These are phyloP conservation scores for Diversispora eburnea DNA, from an alignment of 192 early-diverging fungal genomes.

Conservation along the genomic window DNA sequence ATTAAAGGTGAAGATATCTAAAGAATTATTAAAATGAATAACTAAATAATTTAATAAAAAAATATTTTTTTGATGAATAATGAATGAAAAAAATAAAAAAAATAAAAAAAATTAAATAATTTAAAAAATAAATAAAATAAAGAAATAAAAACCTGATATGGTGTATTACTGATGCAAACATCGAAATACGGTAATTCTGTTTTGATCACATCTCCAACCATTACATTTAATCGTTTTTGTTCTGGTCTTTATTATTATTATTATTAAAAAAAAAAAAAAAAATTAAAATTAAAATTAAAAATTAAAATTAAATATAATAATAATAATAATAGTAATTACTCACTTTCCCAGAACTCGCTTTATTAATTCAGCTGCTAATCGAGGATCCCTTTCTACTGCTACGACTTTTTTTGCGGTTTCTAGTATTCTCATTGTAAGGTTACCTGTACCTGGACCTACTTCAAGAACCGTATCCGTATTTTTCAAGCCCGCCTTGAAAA, in stretches of 20 bases:
- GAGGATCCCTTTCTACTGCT: constrained; percentile 94
- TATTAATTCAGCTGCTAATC: constrained; percentile 91
- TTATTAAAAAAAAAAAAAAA: not conserved
- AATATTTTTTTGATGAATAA: not conserved
- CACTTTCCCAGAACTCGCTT: constrained; percentile 97
- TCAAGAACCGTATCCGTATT: constrained; percentile 81
- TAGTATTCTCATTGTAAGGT: constrained; percentile 92
- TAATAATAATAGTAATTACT: constrained; percentile 25
- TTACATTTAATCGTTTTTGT: constrained; percentile 82
- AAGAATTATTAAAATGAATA: constrained; percentile 4
- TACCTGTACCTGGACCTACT: constrained; percentile 98
- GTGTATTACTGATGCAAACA: constrained; percentile 97
- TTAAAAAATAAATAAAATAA: not conserved
- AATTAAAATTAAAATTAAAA: not conserved
- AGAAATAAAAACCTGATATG: constrained; percentile 65
- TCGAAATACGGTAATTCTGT: constrained; percentile 96
- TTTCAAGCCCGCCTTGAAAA: constrained; percentile 44
- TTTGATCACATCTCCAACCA: constrained; percentile 98
- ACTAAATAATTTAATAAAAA: not conserved
- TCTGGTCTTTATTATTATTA: constrained; percentile 51
- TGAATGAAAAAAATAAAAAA: not conserved
- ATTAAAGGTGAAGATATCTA: constrained; percentile 92
- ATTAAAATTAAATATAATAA: not conserved
- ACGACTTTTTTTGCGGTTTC: constrained; percentile 89
- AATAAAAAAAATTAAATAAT: too few relatives aligned